phyloP scores from a whole-genome alignment of 495 filamentous ascomycete genomes.

The Daldinia loculata region DNA sequence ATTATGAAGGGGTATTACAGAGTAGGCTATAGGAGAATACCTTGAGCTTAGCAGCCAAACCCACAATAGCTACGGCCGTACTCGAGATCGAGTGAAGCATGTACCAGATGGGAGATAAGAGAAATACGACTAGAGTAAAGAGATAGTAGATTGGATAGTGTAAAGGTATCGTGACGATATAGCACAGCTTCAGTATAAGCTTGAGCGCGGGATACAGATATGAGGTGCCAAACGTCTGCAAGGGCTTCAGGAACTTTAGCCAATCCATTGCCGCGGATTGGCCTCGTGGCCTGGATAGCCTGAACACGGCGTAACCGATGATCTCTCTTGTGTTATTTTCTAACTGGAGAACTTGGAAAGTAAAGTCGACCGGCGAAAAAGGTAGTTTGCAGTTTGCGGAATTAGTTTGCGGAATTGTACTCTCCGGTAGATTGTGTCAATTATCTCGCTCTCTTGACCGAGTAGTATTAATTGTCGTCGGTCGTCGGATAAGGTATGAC shows the following conservation, averaged over 20 bases:
- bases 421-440: background rate
- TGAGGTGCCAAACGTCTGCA: constrained; percentile 43
- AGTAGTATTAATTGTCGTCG: constrained; percentile 22
- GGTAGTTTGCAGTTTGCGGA: background rate
- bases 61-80: constrained; percentile 33
- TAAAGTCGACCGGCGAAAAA: constrained; percentile 26
- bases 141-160: constrained; percentile 50
- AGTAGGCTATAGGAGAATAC: constrained; percentile 51
- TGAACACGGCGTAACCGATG: constrained; percentile 8
- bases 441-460: constrained; percentile 11
- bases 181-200: constrained; percentile 36
- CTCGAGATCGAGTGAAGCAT: constrained; percentile 44
- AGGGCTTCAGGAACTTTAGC: constrained; percentile 21
- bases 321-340: constrained; percentile 16
- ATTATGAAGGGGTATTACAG: constrained; percentile 16
- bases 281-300: constrained; percentile 27
- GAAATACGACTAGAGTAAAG: constrained; percentile 43
- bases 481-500: constrained; percentile 21
- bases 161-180: constrained; percentile 48
- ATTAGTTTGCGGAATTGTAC: constrained; percentile 3
- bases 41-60: constrained; percentile 68
- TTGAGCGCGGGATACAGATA: constrained; percentile 43
- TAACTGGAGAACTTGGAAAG: constrained; percentile 1
- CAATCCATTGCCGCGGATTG: constrained; percentile 40
- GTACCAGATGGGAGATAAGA: constrained; percentile 50